These are phyloP conservation scores for Mycena olivaceomarginata DNA, from an alignment of 768 basidiomycete genomes.

Conservation along the genomic window DNA sequence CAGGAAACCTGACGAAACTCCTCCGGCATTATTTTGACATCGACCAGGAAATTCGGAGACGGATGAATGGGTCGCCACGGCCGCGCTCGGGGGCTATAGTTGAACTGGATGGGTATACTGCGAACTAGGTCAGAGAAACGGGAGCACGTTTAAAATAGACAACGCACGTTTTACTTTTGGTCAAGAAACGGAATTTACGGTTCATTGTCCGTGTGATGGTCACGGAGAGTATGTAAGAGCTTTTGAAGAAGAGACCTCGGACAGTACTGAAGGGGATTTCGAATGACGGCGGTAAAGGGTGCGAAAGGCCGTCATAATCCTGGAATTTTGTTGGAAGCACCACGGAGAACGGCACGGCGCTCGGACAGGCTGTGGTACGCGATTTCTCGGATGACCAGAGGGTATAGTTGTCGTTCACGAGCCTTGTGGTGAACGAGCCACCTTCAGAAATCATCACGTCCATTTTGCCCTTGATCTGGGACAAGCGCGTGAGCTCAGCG, in stretches of 20 bases:
- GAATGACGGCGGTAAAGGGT: constrained; percentile 71
- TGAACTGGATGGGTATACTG: constrained; percentile 70
- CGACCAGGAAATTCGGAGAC: constrained; percentile 70
- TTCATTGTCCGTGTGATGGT: constrained; percentile 60
- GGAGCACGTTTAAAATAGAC: not conserved
- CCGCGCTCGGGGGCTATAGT: constrained; percentile 73
- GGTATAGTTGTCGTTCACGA: constrained; percentile 55
- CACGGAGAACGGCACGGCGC: constrained; percentile 63
- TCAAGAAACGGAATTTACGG: constrained; percentile 66
- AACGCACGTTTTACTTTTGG: constrained; percentile 66
- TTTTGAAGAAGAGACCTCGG: constrained; percentile 62
- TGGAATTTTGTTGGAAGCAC: constrained; percentile 68
- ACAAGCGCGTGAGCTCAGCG: not conserved
- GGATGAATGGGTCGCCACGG: constrained; percentile 72
- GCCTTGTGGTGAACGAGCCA: constrained; percentile 57
- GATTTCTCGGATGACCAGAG: constrained; percentile 59
- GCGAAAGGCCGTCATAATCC: constrained; percentile 52
- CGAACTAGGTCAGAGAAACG: not conserved
- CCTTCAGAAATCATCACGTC: constrained; percentile 61
- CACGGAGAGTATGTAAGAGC: constrained; percentile 69
- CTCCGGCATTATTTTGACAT: constrained; percentile 77
- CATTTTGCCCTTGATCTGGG: constrained; percentile 65
- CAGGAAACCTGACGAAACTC: constrained; percentile 76
- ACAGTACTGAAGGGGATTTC: constrained; percentile 50
- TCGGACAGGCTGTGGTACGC: constrained; percentile 58